Conservation (phyloP, 2,329 filamentous ascomycete genomes). For the Trichoderma atrobrunneum region DNA sequence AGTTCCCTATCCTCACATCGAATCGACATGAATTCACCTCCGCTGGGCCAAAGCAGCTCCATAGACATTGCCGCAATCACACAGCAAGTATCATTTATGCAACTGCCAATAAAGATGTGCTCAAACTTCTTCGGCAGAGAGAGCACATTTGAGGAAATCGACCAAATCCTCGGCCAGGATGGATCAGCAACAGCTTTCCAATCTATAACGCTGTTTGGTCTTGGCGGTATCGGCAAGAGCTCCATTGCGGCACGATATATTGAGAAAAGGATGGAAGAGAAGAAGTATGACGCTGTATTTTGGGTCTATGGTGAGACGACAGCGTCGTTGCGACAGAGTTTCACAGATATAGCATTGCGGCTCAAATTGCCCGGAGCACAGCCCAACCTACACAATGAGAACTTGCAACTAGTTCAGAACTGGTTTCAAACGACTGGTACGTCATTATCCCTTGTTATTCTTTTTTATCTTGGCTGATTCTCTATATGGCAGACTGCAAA, state of each 20-base stretch:
- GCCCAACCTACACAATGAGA: neutral
- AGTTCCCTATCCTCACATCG: neutral
- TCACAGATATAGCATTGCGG: neutral
- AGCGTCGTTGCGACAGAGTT: neutral
- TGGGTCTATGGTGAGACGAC: neutral
- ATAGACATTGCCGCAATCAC: neutral
- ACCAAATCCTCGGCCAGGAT: neutral
- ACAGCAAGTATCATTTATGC: neutral
- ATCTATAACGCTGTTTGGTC: neutral
- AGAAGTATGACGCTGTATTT: neutral
- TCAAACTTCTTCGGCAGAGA: neutral
- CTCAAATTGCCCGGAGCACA: neutral
- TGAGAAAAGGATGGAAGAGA: neutral
- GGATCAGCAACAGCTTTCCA: neutral
- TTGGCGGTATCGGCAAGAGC: neutral
- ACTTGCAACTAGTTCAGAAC: neutral
- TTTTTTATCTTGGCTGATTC: neutral
- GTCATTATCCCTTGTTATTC: neutral
- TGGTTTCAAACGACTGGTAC: neutral
- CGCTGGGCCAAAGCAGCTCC: neutral
- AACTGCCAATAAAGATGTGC: neutral
- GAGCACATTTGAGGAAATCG: neutral
- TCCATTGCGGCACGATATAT: neutral
- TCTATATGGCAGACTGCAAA: neutral
- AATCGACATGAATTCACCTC: neutral